phyloP scores from a whole-genome alignment of 129 eudicot species.

The Flaveria trinervia region DNA sequence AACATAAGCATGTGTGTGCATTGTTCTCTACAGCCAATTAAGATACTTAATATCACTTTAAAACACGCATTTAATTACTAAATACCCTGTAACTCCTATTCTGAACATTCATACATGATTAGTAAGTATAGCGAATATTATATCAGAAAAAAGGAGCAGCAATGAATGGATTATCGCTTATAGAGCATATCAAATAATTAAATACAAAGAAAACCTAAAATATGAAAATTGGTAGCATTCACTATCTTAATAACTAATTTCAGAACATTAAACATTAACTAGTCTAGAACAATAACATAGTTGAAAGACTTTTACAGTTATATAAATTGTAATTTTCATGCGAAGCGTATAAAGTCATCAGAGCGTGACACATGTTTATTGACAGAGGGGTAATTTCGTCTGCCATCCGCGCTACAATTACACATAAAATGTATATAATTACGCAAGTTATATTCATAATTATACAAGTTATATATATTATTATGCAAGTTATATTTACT shows the following conservation, averaged over 20 bases:
- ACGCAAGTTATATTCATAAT: no score
- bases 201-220: not conserved
- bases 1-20: not conserved
- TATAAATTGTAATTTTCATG: no score
- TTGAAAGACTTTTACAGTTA: no score
- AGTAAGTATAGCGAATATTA: not conserved
- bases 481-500: no score
- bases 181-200: conserved; percentile 17
- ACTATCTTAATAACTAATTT: not conserved
- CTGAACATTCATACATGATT: not conserved
- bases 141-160: not conserved
- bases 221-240: not conserved
- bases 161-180: not conserved
- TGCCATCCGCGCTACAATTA: no score
- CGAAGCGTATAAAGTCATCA: no score
- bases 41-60: not conserved
- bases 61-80: no score
- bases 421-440: no score
- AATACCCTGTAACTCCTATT: no score
- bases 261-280: not conserved
- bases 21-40: not conserved
- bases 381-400: no score
- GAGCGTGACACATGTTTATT: no score
- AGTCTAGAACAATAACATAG: not conserved
- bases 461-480: no score